phyloP scores from a whole-genome alignment of 305 asterid species.

The Plantago coronopus region DNA sequence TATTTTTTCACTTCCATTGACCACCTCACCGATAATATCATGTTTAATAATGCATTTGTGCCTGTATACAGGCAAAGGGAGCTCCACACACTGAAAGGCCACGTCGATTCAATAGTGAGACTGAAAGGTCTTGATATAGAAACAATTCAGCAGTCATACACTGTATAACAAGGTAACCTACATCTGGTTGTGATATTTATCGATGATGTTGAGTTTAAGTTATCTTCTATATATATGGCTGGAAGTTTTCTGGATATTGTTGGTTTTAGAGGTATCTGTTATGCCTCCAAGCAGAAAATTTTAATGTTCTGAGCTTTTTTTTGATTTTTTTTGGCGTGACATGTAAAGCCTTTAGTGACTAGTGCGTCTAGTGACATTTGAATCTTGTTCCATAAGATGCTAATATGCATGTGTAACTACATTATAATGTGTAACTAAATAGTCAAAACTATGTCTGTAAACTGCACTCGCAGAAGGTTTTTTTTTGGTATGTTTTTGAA shows the following conservation, averaged over 20 bases:
- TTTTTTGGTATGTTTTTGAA: too few relatives aligned
- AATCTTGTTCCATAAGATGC: too few relatives aligned
- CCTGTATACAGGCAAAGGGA: conserved; percentile 60
- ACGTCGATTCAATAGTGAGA: conserved; percentile 91
- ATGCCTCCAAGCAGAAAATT: too few relatives aligned
- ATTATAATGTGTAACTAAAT: too few relatives aligned
- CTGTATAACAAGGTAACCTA: conserved; percentile 50
- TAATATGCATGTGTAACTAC: too few relatives aligned
- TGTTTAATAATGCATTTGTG: not conserved
- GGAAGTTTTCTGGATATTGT: conserved; percentile 8
- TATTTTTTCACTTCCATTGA: not conserved
- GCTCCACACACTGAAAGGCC: conserved; percentile 86
- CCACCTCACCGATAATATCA: too few relatives aligned
- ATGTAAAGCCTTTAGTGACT: too few relatives aligned
- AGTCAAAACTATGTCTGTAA: too few relatives aligned
- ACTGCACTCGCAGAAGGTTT: too few relatives aligned
- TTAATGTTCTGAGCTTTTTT: too few relatives aligned
- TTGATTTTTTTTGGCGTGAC: too few relatives aligned
- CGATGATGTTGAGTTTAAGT: not conserved
- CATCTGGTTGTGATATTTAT: not conserved
- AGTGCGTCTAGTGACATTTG: too few relatives aligned
- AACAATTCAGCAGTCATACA: conserved; percentile 89
- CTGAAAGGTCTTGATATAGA: conserved; percentile 94
- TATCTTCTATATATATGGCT: not conserved
- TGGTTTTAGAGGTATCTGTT: not conserved